Evolutionary conservation across 1,284 basidiomycete species (phyloP), one percentile per base, ranked within the genome.

Genomic region (Leccinum holopus): DNA sequence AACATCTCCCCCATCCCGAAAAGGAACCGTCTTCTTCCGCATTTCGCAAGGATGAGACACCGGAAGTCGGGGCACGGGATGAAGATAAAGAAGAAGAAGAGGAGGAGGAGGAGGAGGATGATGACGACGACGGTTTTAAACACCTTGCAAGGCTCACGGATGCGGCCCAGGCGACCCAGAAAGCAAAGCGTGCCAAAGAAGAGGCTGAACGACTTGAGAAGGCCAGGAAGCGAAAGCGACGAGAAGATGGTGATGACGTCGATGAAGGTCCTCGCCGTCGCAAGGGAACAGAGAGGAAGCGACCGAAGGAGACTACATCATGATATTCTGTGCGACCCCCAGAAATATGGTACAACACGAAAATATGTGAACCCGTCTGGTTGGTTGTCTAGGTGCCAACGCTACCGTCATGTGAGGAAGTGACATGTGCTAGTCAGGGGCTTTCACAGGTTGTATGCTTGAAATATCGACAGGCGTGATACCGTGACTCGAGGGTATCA

Each of bases 1-100:
- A 81, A 37, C 87, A 90, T 70, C 70, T 80, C 16, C 78, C 81
- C 5, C 72, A 74, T 30, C 54, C 53, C 5, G 41, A 64, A 47
- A 69, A 58, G 32, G 57, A 52, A 39, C 5, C 59, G 44, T 30
- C 61, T 25, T 57, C 62, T 21, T 14, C 62, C 51, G 35, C 60
- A 16, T 56, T 59, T 51, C 44, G 12, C 10, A 63, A 28, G 53
- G 35, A 69, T 64, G 63, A 58, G 63, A 35, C 58, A 65, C 25
- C 65, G 10, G 61, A 67, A 69, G 70, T 71, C 28, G 71, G 73
- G 6, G 67, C 65, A 16, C 76, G 70, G 49, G 68, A 72, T 44
- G 72, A 71, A 16, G 72, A 67, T 7, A 72, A 72, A 1, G 66
- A 72, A 1, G 66, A 53, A 10, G 39, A 55, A 12, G 55, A 62